Percentiles rank a stretch among this genome's conserved stretches.
Conservation (phyloP, 495 filamentous ascomycete species). For the Cetradonia linearis region DNA sequence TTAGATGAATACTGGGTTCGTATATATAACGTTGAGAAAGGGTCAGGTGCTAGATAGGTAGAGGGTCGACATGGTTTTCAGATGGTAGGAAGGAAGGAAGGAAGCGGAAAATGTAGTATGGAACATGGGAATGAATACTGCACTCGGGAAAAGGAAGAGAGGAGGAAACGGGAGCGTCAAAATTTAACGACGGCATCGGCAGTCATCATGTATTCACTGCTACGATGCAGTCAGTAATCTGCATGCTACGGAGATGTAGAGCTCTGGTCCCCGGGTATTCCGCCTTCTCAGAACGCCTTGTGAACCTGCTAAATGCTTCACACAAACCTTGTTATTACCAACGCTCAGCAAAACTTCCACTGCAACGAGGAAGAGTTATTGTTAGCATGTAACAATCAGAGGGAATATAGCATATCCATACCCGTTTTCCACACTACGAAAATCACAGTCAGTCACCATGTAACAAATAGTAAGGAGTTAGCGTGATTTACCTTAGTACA, state of each 20-base stretch:
- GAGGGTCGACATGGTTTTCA: too few species aligned
- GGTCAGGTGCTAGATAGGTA: too few species aligned
- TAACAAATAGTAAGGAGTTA: too few species aligned
- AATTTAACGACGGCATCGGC: not conserved
- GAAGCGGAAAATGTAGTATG: too few species aligned
- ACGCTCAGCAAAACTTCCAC: constrained; percentile 14
- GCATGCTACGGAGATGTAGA: not conserved
- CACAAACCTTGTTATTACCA: not conserved
- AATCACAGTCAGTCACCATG: not conserved
- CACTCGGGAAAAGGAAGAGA: not conserved
- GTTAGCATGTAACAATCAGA: not conserved
- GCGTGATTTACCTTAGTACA: constrained; percentile 30
- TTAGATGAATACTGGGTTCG: too few species aligned
- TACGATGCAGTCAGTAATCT: not conserved
- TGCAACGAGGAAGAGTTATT: not conserved
- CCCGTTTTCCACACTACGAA: constrained; percentile 11
- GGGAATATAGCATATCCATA: not conserved
- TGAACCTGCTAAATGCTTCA: constrained; percentile 12
- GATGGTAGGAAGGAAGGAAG: too few species aligned
- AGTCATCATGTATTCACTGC: not conserved
- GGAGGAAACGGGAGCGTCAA: not conserved
- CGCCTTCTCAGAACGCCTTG: constrained; percentile 7
- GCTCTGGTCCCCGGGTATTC: constrained; percentile 9
- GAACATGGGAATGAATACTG: too few species aligned
- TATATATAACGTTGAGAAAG: too few species aligned